A percentile compares a stretch with the other conserved stretches of the same genome.
Conservation (phyloP, 345 rosid species). For the Lumnitzera racemosa region DNA sequence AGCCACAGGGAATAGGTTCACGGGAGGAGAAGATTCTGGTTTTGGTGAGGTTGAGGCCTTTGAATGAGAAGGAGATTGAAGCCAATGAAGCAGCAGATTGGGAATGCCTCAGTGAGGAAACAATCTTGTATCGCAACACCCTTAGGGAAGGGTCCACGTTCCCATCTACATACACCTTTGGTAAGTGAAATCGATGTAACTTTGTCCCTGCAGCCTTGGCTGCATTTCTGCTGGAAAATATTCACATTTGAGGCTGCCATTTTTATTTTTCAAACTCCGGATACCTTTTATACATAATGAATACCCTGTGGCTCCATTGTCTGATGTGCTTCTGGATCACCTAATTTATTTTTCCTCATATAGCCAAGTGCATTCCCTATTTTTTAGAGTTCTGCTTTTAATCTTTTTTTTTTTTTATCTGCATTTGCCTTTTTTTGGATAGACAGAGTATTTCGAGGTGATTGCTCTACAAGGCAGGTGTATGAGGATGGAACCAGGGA, state of each 20-base stretch:
- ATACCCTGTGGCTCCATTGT: no score
- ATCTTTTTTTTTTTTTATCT: constrained; percentile 5
- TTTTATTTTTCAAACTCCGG: no score
- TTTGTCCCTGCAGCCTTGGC: background rate
- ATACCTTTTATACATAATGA: no score
- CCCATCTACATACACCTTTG: constrained; percentile 86
- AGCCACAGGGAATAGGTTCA: constrained; percentile 46
- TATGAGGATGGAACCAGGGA: constrained; percentile 78
- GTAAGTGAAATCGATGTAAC: constrained; percentile 29
- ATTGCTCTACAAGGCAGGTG: constrained; percentile 65
- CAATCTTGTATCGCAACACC: constrained; percentile 81
- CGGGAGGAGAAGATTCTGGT: constrained; percentile 89
- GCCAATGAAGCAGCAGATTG: constrained; percentile 82
- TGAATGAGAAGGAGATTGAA: constrained; percentile 73
- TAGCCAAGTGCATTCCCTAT: background rate
- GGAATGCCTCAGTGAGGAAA: constrained; percentile 89
- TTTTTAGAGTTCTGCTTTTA: background rate
- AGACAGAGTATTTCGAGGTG: constrained; percentile 96
- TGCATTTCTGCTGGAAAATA: background rate
- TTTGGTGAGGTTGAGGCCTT: constrained; percentile 88
- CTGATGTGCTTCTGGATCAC: background rate
- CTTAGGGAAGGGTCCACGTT: constrained; percentile 92
- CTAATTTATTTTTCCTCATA: background rate
- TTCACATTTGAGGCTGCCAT: no score
- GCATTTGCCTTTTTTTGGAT: constrained; percentile 13